Percentiles rank a stretch among this genome's conserved stretches.
Evolutionary conservation across 2,329 filamentous ascomycete species (phyloP).

Genomic region (Metarhizium brunneum): DNA sequence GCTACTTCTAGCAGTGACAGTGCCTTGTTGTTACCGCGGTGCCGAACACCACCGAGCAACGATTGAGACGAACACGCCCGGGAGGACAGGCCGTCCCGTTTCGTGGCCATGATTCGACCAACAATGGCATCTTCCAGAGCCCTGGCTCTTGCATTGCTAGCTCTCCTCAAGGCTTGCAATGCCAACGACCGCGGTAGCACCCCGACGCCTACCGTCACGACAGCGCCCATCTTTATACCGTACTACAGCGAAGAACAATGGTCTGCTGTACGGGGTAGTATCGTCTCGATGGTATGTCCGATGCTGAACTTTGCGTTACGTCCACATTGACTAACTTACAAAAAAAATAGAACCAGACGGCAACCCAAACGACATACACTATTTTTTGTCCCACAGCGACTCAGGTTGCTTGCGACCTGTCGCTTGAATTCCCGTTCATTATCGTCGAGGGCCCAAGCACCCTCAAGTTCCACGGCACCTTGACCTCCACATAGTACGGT

Average conservation of each 20-base stretch:
- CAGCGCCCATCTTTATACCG: constrained; percentile 36
- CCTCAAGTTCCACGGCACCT: constrained; percentile 33
- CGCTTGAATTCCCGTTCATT: constrained; percentile 36
- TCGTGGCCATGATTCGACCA: neutral
- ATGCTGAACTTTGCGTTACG: neutral
- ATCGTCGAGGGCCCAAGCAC: constrained; percentile 36
- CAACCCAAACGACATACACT: constrained; percentile 34
- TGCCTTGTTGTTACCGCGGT: neutral
- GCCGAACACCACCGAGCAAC: neutral
- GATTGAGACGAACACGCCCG: neutral
- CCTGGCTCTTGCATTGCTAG: constrained; percentile 13
- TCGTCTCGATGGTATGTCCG: constrained; percentile 31
- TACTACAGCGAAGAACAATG: constrained; percentile 32
- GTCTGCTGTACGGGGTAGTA: constrained; percentile 35
- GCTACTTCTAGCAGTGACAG: neutral
- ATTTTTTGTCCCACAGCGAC: constrained; percentile 36
- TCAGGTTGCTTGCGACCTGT: constrained; percentile 32
- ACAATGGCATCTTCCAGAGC: neutral
- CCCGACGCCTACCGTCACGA: constrained; percentile 21
- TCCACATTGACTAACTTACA: neutral
- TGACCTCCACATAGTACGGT: constrained; percentile 33
- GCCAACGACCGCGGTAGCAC: constrained; percentile 8
- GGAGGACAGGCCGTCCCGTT: neutral
- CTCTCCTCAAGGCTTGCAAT: neutral
- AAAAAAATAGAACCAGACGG: constrained; percentile 22